A percentile compares a stretch with the other conserved stretches of the same genome.
Evolutionary conservation across 2,329 filamentous ascomycete genomes (phyloP).

Genomic region (Phyllosticta citribraziliensis): DNA sequence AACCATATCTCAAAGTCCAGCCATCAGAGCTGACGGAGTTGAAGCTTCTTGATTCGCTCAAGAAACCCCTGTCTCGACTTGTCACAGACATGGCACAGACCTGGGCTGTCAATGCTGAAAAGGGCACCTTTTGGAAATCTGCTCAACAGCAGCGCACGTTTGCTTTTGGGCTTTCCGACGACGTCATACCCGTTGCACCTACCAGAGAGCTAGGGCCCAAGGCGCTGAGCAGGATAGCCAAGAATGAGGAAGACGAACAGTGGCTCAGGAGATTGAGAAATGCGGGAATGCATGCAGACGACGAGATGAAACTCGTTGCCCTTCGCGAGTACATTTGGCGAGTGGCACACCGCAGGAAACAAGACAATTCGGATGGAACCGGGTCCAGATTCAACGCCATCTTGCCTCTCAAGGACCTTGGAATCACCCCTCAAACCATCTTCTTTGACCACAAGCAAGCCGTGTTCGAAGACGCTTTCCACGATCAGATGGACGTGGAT

Average conservation of each 20-base stretch:
- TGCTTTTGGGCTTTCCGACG: constrained; percentile 51
- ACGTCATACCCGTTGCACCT: constrained; percentile 43
- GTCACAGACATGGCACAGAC: constrained; percentile 77
- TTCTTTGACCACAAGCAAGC: constrained; percentile 74
- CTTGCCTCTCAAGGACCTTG: constrained; percentile 63
- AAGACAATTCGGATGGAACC: constrained; percentile 35
- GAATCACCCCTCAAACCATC: constrained; percentile 76
- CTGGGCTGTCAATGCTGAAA: constrained; percentile 77
- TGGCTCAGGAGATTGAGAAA: constrained; percentile 82
- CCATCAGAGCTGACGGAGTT: constrained; percentile 62
- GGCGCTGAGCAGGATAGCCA: constrained; percentile 54
- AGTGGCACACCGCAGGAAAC: constrained; percentile 59
- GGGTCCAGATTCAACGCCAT: constrained; percentile 52
- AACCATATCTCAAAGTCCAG: constrained; percentile 69
- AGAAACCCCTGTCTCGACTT: constrained; percentile 66
- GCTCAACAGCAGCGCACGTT: constrained; percentile 62
- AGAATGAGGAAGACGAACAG: constrained; percentile 86
- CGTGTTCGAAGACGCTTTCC: constrained; percentile 32
- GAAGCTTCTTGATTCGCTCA: constrained; percentile 68
- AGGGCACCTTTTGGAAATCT: constrained; percentile 79
- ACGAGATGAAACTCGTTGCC: constrained; percentile 81
- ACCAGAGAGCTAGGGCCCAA: constrained; percentile 47
- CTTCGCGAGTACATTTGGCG: constrained; percentile 88
- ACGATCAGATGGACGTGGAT: constrained; percentile 24
- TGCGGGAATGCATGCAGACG: constrained; percentile 69